Percentiles rank a stretch among this genome's conserved stretches.
phyloP scores from a whole-genome alignment of 73 alveolate genomes.

The Paramecium primaurelia region DNA sequence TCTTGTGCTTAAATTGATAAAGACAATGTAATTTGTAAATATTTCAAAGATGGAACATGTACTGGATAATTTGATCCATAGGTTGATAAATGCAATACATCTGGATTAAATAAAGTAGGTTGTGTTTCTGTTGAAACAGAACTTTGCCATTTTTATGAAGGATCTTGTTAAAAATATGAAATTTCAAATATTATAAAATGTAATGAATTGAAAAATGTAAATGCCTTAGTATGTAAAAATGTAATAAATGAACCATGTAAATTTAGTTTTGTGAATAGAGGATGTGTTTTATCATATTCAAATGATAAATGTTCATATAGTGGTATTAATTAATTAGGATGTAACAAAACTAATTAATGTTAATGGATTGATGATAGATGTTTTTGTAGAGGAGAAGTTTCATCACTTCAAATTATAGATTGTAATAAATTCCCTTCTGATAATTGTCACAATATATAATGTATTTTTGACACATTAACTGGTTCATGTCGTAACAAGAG shows the following conservation, averaged over 20 bases:
- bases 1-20: background rate
- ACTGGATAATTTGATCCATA: background rate
- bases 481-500: background rate
- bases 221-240: background rate
- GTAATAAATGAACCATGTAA: background rate
- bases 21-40: background rate
- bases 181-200: background rate
- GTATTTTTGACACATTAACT: background rate
- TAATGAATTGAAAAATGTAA: background rate
- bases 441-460: background rate
- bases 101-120: conserved; percentile 2
- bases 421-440: background rate
- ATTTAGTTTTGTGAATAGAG: background rate
- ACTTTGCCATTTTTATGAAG: background rate
- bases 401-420: background rate
- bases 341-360: background rate
- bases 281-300: background rate
- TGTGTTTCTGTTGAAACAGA: background rate
- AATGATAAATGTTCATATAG: background rate
- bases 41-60: background rate
- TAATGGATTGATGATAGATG: background rate
- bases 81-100: background rate
- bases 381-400: background rate
- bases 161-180: background rate
- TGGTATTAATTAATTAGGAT: conserved; percentile 1